Evolutionary conservation across 805 yeast genomes (phyloP).

Genomic region (Kluyveromyces nonfermentans): DNA sequence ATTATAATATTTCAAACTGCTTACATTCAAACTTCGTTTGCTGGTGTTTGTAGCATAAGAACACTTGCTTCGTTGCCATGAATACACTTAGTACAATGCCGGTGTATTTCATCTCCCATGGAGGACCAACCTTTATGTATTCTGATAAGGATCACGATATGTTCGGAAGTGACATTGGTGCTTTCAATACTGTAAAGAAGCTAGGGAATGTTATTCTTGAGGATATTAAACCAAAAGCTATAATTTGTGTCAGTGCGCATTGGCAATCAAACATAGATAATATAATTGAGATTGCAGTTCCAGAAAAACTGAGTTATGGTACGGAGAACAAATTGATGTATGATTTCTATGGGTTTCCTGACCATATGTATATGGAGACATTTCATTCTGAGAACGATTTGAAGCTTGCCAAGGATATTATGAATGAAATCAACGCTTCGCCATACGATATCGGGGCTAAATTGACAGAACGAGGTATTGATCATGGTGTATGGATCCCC

Average conservation of each 20-base stretch:
- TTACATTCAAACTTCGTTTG: background rate
- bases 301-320: conserved; percentile 14
- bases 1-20: too few species aligned
- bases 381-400: conserved; percentile 44
- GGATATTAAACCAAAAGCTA: conserved; percentile 50
- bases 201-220: conserved; percentile 45
- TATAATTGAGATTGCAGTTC: conserved; percentile 41
- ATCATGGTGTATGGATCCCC: conserved; percentile 82
- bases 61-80: background rate
- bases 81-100: conserved; percentile 33
- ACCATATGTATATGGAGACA: conserved; percentile 49
- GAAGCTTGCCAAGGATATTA: conserved; percentile 30
- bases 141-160: conserved; percentile 27
- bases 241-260: conserved; percentile 66
- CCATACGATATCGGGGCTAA: conserved; percentile 28
- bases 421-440: conserved; percentile 4
- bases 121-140: conserved; percentile 74
- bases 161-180: conserved; percentile 47
- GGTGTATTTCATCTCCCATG: conserved; percentile 66
- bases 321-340: conserved; percentile 52
- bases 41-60: background rate
- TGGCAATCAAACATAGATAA: conserved; percentile 48
- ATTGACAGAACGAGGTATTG: conserved; percentile 51
- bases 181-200: conserved; percentile 41
- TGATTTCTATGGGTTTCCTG: conserved; percentile 70